Conservation (phyloP, 2,329 filamentous ascomycete species). For the Phyllosticta citriasiana region DNA sequence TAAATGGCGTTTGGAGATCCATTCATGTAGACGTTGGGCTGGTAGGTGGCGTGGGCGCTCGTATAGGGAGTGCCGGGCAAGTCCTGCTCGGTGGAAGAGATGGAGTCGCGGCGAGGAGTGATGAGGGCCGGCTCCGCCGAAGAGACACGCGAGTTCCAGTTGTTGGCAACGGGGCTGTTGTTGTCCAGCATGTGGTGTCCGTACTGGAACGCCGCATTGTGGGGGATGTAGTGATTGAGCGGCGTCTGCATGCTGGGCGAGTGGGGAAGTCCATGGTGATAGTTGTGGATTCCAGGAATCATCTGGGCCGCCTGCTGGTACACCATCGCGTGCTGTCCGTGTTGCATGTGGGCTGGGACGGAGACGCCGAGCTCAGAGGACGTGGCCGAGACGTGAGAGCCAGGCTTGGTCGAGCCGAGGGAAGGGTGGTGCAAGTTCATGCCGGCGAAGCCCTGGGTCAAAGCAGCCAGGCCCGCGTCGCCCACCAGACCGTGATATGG, state of each 20-base stretch:
- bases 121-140: conserved; percentile 40
- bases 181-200: conserved; percentile 33
- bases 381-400: conserved; percentile 21
- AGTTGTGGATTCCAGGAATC: conserved; percentile 19
- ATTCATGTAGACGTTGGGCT: conserved; percentile 38
- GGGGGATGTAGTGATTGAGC: conserved; percentile 33
- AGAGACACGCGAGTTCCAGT: conserved; percentile 37
- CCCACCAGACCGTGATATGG: conserved; percentile 7
- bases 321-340: conserved; percentile 29
- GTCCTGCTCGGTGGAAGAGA: conserved; percentile 44
- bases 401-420: conserved; percentile 23
- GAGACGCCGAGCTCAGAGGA: conserved; percentile 27
- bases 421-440: conserved; percentile 12
- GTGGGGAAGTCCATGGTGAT: conserved; percentile 21
- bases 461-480: conserved; percentile 9
- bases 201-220: conserved; percentile 33
- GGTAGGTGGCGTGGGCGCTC: conserved; percentile 21
- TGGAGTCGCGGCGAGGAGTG: conserved; percentile 41
- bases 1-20: conserved; percentile 40
- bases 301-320: conserved; percentile 26
- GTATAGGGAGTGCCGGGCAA: conserved; percentile 38
- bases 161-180: conserved; percentile 35
- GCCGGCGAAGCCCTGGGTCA: conserved; percentile 10
- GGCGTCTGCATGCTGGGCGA: conserved; percentile 37
- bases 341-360: conserved; percentile 15